Base-by-base conservation (phyloP, 78 protist genomes). In the Dictyostelium purpureum region DNA sequence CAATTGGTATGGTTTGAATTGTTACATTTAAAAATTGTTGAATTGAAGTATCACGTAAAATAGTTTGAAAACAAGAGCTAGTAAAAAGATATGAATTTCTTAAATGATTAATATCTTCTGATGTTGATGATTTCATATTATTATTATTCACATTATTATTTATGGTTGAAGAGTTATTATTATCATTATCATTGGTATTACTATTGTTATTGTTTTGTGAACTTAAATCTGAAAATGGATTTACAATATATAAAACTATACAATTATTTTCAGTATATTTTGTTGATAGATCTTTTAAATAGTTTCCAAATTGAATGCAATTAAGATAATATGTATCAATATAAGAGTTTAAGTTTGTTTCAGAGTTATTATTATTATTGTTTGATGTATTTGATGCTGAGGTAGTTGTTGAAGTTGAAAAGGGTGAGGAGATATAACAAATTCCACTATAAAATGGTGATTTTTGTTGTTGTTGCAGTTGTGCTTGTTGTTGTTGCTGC, bases 1-100 rank as follows among this genome's bases (percentile, higher is more conserved):
- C 91, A 33, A 85, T 85, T n/a, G 91, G 91, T 19, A 85, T 73
- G 14, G 59, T 43, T 51, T 80, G 91, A 31, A 85, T 18, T 28
- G 79, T 85, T 0, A 85, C 43, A 45, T 74, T 73, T 26, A 85
- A 85, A 51, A 57, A 37, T 66, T 54, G 52, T 57, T 73, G 31
- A 16, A 33, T 31, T n/a, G 40, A 54, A 16, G 79, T 73, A 19
- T 85, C 91, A 42, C 54, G 75, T 24, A 85, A 31, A 33, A 85
- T 85, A 24, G 79, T 26, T 45, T 59, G 52, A 43, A 56, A 73
- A 59, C 91, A 85, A 16, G 70, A 49, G 9, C 78, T 56, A n/a
- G 73, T 73, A 70, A 85, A 73, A 14, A 66, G 19, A 4, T 51
- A 21, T 28, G 81, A 57, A 11, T 85, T 77, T 31, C 81, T 35